A percentile compares a stretch with the other conserved stretches of the same genome.
phyloP scores from a whole-genome alignment of 495 filamentous ascomycete genomes.

The Tricharina praecox region DNA sequence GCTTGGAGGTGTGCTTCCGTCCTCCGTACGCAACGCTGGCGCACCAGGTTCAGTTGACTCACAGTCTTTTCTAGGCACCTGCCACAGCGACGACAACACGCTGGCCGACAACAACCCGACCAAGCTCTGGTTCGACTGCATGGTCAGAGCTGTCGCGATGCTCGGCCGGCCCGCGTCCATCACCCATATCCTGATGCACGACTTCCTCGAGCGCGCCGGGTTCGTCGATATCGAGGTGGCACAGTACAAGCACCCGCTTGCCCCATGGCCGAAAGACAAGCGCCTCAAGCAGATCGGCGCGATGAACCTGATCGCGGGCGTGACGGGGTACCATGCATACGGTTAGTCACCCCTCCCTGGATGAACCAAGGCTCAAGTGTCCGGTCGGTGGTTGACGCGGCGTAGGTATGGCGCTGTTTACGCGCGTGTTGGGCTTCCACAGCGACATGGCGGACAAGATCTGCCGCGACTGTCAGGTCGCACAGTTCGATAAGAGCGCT shows the following conservation, averaged over 20 bases:
- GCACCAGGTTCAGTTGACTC: neutral
- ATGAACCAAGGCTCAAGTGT: neutral
- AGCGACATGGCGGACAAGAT: slow-evolving; percentile 3
- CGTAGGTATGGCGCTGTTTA: slow-evolving; percentile 7
- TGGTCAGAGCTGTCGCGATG: neutral
- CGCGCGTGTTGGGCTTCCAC: slow-evolving; percentile 6
- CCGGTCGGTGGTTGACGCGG: too few relatives aligned
- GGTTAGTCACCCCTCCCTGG: neutral
- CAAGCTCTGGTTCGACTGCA: neutral
- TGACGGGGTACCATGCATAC: slow-evolving; percentile 2
- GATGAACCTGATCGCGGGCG: neutral
- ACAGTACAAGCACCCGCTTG: neutral
- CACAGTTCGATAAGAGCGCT: neutral
- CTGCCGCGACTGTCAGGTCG: neutral
- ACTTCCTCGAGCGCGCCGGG: neutral
- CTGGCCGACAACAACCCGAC: neutral
- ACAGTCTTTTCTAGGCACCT: neutral
- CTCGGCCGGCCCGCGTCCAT: neutral
- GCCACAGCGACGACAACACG: neutral
- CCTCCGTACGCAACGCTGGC: too few relatives aligned
- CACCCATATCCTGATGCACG: neutral
- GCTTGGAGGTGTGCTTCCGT: neutral
- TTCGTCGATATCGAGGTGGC: slow-evolving; percentile 1
- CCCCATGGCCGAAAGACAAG: slow-evolving; percentile 2
- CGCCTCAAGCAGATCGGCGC: neutral